Conservation (phyloP, 2,329 filamentous ascomycete genomes). For the Clarireedia hainanense region DNA sequence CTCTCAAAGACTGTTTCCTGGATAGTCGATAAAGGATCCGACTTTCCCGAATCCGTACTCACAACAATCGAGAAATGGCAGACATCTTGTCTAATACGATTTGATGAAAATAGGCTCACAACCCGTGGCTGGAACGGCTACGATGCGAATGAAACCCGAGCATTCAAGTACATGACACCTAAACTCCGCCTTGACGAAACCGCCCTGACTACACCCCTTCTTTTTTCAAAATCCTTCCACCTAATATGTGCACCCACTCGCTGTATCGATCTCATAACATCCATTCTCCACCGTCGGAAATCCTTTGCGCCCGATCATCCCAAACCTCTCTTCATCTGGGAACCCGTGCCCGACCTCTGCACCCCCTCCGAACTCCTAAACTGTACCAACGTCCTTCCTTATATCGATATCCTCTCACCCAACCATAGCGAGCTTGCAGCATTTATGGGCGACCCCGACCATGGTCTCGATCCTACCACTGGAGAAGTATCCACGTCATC, state of each 20-base stretch:
- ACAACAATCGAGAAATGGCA: conserved; percentile 64
- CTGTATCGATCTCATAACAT: conserved; percentile 66
- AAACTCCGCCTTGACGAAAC: conserved; percentile 72
- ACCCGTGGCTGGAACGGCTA: conserved; percentile 94
- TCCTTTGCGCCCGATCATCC: conserved; percentile 30
- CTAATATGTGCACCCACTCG: conserved; percentile 75
- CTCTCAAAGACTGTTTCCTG: conserved; percentile 66
- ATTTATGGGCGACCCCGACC: conserved; percentile 58
- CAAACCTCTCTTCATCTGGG: conserved; percentile 80
- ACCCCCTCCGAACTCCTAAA: conserved; percentile 59
- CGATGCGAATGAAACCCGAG: conserved; percentile 57
- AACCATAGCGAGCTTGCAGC: conserved; percentile 85
- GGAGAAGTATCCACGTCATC: conserved; percentile 42
- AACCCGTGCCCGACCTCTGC: conserved; percentile 87
- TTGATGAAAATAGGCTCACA: conserved; percentile 60
- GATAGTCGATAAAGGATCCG: conserved; percentile 83
- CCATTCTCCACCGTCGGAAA: conserved; percentile 56
- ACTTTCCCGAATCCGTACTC: conserved; percentile 67
- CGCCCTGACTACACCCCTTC: conserved; percentile 58
- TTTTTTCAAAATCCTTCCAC: conserved; percentile 73
- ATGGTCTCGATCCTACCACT: conserved; percentile 30
- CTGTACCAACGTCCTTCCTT: conserved; percentile 53
- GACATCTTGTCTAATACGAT: conserved; percentile 58
- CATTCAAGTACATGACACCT: conserved; percentile 81
- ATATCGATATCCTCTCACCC: conserved; percentile 61